Conservation (phyloP, 2,329 filamentous ascomycete genomes). For the Atkinsonella hypoxylon region DNA sequence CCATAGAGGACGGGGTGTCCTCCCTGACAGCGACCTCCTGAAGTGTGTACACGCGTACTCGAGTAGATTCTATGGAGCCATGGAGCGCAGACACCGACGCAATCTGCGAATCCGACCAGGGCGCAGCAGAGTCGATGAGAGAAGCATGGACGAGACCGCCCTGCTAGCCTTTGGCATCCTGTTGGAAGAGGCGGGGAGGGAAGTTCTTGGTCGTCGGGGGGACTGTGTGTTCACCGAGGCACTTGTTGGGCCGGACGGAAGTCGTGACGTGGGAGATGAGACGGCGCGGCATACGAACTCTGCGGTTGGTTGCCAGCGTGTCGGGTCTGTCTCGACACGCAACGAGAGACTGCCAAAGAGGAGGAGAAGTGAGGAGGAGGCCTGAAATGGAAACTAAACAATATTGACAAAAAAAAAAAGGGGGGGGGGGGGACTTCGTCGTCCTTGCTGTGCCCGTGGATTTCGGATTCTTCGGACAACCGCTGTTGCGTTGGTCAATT, state of each 20-base stretch:
- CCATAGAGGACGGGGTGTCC: constrained; percentile 29
- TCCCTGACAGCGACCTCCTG: constrained; percentile 60
- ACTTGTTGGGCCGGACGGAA: not conserved
- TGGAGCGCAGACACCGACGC: constrained; percentile 14
- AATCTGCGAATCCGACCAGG: constrained; percentile 6
- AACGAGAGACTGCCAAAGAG: constrained; percentile 17
- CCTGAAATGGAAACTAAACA: not conserved
- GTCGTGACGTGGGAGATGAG: constrained; percentile 8
- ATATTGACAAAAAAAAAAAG: not conserved
- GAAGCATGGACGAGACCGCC: constrained; percentile 68
- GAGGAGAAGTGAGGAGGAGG: constrained; percentile 14
- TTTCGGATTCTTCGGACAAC: not conserved
- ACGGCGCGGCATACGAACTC: constrained; percentile 5
- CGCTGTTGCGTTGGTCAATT: not conserved
- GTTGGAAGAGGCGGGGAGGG: constrained; percentile 55
- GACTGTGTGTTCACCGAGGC: constrained; percentile 62
- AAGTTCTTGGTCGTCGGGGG: constrained; percentile 50
- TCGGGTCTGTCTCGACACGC: constrained; percentile 10
- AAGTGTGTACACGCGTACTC: constrained; percentile 57
- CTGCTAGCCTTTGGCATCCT: constrained; percentile 64
- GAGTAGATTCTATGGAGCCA: constrained; percentile 50
- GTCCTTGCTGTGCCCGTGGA: not conserved
- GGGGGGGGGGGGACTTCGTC: not conserved
- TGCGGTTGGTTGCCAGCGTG: constrained; percentile 14
- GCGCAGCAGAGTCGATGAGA: constrained; percentile 30